Percentiles rank a stretch among this genome's conserved stretches.
phyloP scores from a whole-genome alignment of 2,329 filamentous ascomycete species.

The Diaporthe eres region DNA sequence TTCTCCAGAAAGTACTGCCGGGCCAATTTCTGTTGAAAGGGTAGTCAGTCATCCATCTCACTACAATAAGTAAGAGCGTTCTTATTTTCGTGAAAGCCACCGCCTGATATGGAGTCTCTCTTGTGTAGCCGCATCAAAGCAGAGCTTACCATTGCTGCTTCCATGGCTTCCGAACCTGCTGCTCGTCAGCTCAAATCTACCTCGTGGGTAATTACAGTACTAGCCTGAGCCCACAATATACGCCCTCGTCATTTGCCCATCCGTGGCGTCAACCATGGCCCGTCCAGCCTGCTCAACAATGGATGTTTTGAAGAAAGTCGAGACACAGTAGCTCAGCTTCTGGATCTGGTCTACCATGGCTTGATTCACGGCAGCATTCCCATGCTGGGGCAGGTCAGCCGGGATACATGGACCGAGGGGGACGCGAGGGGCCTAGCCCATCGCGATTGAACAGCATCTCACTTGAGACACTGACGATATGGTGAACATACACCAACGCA shows the following conservation, averaged over 20 bases:
- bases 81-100: background rate
- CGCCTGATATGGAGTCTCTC: background rate
- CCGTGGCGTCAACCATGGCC: slow-evolving; percentile 53
- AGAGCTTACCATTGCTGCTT: slow-evolving; percentile 65
- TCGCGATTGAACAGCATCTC: slow-evolving; percentile 50
- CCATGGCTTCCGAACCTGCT: slow-evolving; percentile 73
- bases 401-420: background rate
- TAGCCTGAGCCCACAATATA: slow-evolving; percentile 56
- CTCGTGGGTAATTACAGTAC: slow-evolving; percentile 56
- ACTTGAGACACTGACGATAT: slow-evolving; percentile 42
- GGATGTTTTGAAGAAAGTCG: slow-evolving; percentile 57
- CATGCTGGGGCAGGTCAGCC: slow-evolving; percentile 49
- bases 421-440: background rate
- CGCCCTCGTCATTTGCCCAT: slow-evolving; percentile 54
- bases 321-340: slow-evolving; percentile 58
- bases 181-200: slow-evolving; percentile 54
- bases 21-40: slow-evolving; percentile 65
- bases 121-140: background rate
- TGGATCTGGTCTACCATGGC: slow-evolving; percentile 58
- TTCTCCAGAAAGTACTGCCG: slow-evolving; percentile 75
- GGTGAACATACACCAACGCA: slow-evolving; percentile 56
- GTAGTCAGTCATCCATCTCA: background rate
- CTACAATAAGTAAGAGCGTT: background rate
- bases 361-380: slow-evolving; percentile 56
- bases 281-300: slow-evolving; percentile 57